Percentiles rank a stretch among this genome's conserved stretches.
Evolutionary conservation across 2,329 filamentous ascomycete species (phyloP).

Genomic region (Tolypocladium ophioglossoides): DNA sequence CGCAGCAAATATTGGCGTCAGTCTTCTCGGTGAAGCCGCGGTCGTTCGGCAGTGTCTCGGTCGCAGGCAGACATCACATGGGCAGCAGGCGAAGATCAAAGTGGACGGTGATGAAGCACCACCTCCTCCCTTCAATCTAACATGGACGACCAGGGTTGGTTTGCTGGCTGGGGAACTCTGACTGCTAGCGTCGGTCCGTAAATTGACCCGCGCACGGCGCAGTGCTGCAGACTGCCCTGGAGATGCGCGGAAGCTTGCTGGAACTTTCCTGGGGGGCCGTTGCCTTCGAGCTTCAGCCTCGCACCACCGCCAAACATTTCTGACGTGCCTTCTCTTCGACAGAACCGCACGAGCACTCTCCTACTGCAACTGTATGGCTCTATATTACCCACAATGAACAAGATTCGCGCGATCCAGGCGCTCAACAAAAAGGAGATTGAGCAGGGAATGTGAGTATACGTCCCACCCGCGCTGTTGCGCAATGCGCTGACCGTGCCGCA

Average conservation of each 20-base stretch:
- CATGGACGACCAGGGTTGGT: neutral
- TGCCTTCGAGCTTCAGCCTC: conserved; percentile 2
- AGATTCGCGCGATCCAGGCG: conserved; percentile 81
- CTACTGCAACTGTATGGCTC: neutral
- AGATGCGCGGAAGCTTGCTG: neutral
- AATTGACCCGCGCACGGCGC: conserved; percentile 20
- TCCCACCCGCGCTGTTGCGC: neutral
- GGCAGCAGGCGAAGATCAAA: conserved; percentile 6
- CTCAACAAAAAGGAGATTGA: conserved; percentile 94
- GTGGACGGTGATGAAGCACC: neutral
- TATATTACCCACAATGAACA: conserved; percentile 58
- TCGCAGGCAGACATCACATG: neutral
- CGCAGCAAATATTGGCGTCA: conserved; percentile 2
- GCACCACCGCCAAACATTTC: neutral
- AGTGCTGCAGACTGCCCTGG: neutral
- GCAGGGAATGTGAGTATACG: conserved; percentile 60
- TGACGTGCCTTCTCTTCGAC: neutral
- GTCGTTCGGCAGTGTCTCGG: neutral
- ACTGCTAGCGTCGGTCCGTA: conserved; percentile 17
- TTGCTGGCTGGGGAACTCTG: conserved; percentile 1
- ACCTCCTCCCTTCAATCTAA: neutral
- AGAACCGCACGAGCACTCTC: neutral
- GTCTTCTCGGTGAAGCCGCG: neutral
- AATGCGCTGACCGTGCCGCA: conserved; percentile 24
- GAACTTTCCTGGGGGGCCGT: neutral